Percentiles rank a stretch among this genome's conserved stretches.
These are phyloP conservation scores for Daldinia loculata DNA, from an alignment of 495 filamentous ascomycete genomes.

Conservation along the genomic window DNA sequence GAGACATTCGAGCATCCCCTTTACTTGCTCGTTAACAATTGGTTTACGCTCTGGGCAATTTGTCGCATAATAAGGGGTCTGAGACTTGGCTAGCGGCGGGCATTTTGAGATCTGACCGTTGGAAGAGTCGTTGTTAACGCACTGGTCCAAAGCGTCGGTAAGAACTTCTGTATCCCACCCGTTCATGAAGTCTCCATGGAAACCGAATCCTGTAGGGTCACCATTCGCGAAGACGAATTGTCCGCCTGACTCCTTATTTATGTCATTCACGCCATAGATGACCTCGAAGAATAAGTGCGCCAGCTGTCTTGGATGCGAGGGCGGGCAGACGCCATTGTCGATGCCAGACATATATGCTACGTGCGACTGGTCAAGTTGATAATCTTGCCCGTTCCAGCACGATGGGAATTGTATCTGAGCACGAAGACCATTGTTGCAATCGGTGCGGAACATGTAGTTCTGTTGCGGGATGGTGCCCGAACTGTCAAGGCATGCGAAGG, in stretches of 20 bases:
- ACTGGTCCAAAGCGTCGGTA: constrained; percentile 65
- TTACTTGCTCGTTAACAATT: constrained; percentile 48
- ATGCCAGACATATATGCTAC: constrained; percentile 58
- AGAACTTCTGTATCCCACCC: constrained; percentile 70
- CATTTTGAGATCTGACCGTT: constrained; percentile 62
- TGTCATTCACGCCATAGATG: constrained; percentile 63
- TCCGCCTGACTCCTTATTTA: constrained; percentile 59
- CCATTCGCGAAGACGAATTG: constrained; percentile 69
- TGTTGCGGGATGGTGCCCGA: constrained; percentile 57
- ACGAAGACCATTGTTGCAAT: constrained; percentile 68
- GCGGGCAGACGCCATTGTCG: constrained; percentile 67
- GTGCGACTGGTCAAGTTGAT: constrained; percentile 64
- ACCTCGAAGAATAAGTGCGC: constrained; percentile 72
- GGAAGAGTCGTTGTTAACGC: constrained; percentile 57
- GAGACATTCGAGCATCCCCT: constrained; percentile 50
- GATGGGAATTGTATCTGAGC: constrained; percentile 59
- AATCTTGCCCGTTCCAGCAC: constrained; percentile 65
- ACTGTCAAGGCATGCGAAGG: constrained; percentile 48
- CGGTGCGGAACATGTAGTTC: constrained; percentile 56
- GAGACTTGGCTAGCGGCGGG: constrained; percentile 54
- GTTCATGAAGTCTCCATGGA: constrained; percentile 75
- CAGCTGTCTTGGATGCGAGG: constrained; percentile 64
- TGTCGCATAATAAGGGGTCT: constrained; percentile 52
- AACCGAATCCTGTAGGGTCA: constrained; percentile 61
- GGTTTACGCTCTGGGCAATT: constrained; percentile 46